Percentiles rank a stretch among this genome's conserved stretches.
Conservation (phyloP, 179 eudicot species). For the Silene vulgaris region DNA sequence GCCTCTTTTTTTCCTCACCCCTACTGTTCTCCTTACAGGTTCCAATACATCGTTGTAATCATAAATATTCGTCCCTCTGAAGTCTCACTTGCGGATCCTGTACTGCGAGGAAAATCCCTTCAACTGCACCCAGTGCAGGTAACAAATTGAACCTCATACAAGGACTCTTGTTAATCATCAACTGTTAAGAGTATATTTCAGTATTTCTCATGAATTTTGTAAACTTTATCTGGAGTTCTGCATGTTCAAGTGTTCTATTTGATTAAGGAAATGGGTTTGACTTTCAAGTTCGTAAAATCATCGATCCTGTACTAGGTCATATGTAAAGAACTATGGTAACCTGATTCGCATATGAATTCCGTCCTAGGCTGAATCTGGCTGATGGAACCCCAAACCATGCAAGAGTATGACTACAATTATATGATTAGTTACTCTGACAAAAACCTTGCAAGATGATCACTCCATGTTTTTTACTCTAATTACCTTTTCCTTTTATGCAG, state of each 20-base stretch:
- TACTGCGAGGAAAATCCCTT: slow-evolving; percentile 42
- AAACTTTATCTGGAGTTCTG: background rate
- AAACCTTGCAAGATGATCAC: background rate
- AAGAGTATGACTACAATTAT: background rate
- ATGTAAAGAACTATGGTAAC: background rate
- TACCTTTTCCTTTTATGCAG: slow-evolving; percentile 33
- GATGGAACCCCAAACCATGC: no score
- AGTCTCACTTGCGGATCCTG: slow-evolving; percentile 43
- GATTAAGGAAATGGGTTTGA: background rate
- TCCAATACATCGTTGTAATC: slow-evolving; percentile 54
- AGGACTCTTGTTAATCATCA: background rate
- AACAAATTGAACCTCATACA: background rate
- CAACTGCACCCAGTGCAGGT: slow-evolving; percentile 89
- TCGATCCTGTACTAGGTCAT: background rate
- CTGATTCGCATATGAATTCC: background rate
- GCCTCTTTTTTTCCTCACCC: background rate
- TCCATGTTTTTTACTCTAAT: background rate
- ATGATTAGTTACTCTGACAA: background rate
- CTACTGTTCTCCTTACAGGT: slow-evolving; percentile 36
- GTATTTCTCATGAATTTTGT: background rate
- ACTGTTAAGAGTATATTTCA: background rate
- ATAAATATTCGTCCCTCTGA: slow-evolving; percentile 61
- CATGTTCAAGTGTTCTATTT: background rate
- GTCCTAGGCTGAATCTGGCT: no score
- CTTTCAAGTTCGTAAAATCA: background rate